Evolutionary conservation across 805 yeast species (phyloP).

Genomic region (Candida ovalis): DNA sequence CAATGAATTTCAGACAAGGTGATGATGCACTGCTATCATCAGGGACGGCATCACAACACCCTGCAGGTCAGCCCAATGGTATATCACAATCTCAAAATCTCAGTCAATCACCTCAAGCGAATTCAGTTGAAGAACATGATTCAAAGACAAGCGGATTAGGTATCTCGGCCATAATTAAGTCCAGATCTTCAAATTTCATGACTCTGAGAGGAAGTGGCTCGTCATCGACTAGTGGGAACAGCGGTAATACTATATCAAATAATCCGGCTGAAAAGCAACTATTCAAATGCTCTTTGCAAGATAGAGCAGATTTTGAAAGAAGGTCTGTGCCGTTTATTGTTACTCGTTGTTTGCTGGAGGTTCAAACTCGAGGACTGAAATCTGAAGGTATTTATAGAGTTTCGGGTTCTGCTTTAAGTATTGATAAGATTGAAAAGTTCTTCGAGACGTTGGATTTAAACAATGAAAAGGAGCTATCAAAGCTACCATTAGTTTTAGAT

Average conservation of each 20-base stretch:
- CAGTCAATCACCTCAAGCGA: background rate
- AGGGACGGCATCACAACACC: slow-evolving; percentile 3
- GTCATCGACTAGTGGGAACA: slow-evolving; percentile 1
- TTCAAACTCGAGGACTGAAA: slow-evolving; percentile 71
- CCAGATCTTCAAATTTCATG: slow-evolving; percentile 45
- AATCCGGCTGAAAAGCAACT: slow-evolving; percentile 13
- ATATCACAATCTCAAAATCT: background rate
- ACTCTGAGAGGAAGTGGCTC: slow-evolving; percentile 12
- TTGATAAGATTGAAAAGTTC: slow-evolving; percentile 38
- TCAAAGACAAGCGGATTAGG: slow-evolving; percentile 8
- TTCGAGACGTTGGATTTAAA: slow-evolving; percentile 29
- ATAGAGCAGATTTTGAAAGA: slow-evolving; percentile 60
- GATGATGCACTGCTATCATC: slow-evolving; percentile 19
- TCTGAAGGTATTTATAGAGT: slow-evolving; percentile 88
- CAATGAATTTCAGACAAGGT: slow-evolving; percentile 29
- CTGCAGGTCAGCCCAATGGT: background rate
- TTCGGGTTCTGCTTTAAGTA: slow-evolving; percentile 75
- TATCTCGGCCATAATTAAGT: slow-evolving; percentile 33
- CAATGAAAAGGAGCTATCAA: slow-evolving; percentile 33
- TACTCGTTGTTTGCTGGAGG: slow-evolving; percentile 66
- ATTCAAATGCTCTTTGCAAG: slow-evolving; percentile 55
- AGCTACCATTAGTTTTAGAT: slow-evolving; percentile 14
- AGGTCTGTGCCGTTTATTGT: slow-evolving; percentile 67
- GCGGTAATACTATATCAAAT: slow-evolving; percentile 21
- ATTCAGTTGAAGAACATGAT: slow-evolving; percentile 7